Conservation (phyloP, 2,329 filamentous ascomycete species). For the Ilyonectria mors-panacis region DNA sequence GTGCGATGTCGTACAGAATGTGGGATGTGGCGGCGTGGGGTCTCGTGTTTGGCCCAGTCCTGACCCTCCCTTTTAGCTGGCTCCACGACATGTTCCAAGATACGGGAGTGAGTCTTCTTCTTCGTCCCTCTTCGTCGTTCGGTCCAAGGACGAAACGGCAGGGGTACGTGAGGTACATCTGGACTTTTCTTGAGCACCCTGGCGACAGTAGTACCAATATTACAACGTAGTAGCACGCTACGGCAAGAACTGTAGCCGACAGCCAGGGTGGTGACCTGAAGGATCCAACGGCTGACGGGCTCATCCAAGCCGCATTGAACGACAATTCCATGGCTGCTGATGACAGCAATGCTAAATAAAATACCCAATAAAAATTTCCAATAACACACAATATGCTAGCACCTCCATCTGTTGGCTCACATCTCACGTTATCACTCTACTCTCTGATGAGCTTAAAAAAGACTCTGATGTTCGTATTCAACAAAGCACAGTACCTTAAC, state of each 20-base stretch:
- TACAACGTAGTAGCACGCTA: not conserved
- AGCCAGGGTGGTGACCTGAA: not conserved
- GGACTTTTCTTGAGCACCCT: not conserved
- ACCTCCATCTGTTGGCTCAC: not conserved
- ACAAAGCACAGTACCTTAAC: not conserved
- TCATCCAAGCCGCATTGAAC: conserved; percentile 3
- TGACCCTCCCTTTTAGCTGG: not conserved
- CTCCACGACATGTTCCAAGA: conserved; percentile 6
- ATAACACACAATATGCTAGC: not conserved
- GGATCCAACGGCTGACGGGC: conserved; percentile 1
- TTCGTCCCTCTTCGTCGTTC: not conserved
- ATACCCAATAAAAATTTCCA: not conserved
- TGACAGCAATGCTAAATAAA: conserved; percentile 8
- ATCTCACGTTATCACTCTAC: not conserved
- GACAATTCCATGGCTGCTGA: not conserved
- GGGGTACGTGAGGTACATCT: not conserved
- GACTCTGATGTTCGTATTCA: not conserved
- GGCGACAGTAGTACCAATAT: not conserved
- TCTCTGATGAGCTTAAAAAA: not conserved
- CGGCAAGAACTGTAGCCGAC: not conserved
- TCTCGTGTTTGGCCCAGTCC: not conserved
- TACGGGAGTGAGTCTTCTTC: not conserved
- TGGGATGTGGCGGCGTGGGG: conserved; percentile 7
- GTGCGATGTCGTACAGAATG: conserved; percentile 5
- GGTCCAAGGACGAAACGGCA: not conserved